Evolutionary conservation across 345 rosid genomes (phyloP).

Genomic region (Sapria himalayana): DNA sequence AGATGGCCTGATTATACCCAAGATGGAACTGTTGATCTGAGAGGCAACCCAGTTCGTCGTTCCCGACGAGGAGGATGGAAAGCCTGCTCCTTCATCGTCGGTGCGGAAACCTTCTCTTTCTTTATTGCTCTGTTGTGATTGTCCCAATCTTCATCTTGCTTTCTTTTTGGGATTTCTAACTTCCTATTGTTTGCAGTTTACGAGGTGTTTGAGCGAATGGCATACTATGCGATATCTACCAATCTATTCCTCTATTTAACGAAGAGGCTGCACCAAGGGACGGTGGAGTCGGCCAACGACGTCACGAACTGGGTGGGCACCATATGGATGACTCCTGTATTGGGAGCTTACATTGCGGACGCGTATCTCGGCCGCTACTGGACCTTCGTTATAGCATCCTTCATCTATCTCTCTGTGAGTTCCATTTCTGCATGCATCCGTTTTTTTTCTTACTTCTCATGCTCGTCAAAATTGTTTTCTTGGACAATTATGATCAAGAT

Average conservation of each 20-base stretch:
- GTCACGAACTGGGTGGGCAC: constrained; percentile 96
- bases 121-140: background rate
- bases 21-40: constrained; percentile 88
- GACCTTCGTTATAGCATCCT: constrained; percentile 36
- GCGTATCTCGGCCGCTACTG: constrained; percentile 77
- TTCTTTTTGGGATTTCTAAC: background rate
- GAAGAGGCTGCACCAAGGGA: constrained; percentile 55
- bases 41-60: constrained; percentile 57
- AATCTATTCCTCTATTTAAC: constrained; percentile 64
- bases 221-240: constrained; percentile 67
- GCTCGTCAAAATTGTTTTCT: too few species aligned
- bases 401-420: constrained; percentile 39
- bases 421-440: background rate
- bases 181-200: constrained; percentile 32
- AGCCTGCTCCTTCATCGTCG: constrained; percentile 68
- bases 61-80: constrained; percentile 76
- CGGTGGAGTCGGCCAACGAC: constrained; percentile 62
- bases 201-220: constrained; percentile 78
- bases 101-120: constrained; percentile 13
- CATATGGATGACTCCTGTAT: constrained; percentile 53
- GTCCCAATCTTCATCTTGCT: background rate
- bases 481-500: too few species aligned
- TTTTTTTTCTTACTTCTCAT: too few species aligned
- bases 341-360: constrained; percentile 81
- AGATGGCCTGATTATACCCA: constrained; percentile 53